Base-by-base conservation (phyloP, 768 basidiomycete genomes). In the Postia placenta region DNA sequence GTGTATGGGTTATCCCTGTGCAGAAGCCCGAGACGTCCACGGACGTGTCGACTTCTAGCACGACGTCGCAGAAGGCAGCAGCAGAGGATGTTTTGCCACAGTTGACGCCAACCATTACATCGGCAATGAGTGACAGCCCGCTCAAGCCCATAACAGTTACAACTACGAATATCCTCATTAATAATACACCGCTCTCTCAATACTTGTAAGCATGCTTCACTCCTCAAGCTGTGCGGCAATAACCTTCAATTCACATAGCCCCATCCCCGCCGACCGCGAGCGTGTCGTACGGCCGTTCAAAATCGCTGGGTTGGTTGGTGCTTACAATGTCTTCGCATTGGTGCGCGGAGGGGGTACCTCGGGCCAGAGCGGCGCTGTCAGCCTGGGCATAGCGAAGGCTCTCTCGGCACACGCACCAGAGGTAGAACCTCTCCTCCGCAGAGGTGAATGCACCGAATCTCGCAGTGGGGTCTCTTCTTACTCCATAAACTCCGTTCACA, bases 1-100 rank as follows among this genome's bases (percentile, higher is more conserved):
- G 91, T 33, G 92, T 94, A 7, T 98, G 94, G 94, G 86, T 95
- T 72, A 87, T 96, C 52, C 79, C 84, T 27, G 77, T 78, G 22
- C 68, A 74, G 48, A 54, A 52, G 19, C 22, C 50, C 22, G 40
- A 55, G 3, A 25, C 39, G n/a, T 33, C 26, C 7, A 49, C 45
- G 38, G 44, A 54, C 23, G 42, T 48, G 37, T 24, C 14, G 11
- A 20, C 30, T 7, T 17, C 43, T 5, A 6, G 22, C 17, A 33
- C 14, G 5, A 23, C 12, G 9, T 17, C 30, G 41, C 24, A 49
- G 26, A n/a, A 28, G n/a, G 30, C 23, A 17, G 30, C 3, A 26
- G 6, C 15, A 7, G 23, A 40, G 20, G 42, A 42, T 5, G n/a
- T 14, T 11, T 17, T 42, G 30, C 48, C 28, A 33, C 40, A 26